Evolutionary conservation across 257 asterid genomes (phyloP), one percentile per base, ranked within the genome.

Genomic region (Hygrophila difformis): DNA sequence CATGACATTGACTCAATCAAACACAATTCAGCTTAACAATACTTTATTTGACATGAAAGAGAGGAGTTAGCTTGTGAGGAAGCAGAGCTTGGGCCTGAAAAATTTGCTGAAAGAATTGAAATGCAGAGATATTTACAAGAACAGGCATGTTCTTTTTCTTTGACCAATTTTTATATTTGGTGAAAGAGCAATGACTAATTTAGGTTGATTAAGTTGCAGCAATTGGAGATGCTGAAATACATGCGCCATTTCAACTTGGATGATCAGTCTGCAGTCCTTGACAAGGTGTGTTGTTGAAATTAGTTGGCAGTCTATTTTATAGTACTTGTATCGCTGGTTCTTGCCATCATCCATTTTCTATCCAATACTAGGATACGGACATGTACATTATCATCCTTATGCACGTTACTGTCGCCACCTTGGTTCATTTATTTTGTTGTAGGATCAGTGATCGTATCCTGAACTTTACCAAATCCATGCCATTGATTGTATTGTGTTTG

Each of bases 51-150:
- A 37, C 47, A 68, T 63, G 58, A 41, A 63, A 87, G 97, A 77
- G 97, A 84, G 75, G 95, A 84, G 77, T 62, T 69, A 54, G 94
- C 84, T 53, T 87, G 95, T 72, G 95, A 87, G 62, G 94, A 87
- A 71, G 93, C 93, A 28, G 93, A 87, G 62, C 93, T 87, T 50
- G 97, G 95, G 39, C 79, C 95, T 10, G 82, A 81, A 47, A 44
- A 40, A 14, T 72, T 78, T 67, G 80, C 81, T 18, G 80, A 72
- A 68, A 78, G 75, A 68, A 59, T 59, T 71, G 64, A 55, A 51
- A 65, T 57, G 82, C 82, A 74, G 46, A 62, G 56, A 44, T 73
- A 60, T 61, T 54, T 84, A 43, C 95, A 78, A 49, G 78, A 74
- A 47, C 81, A 87, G 84, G 95, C 81, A 55, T 6, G 12, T 33